These are phyloP conservation scores for Rhododendron williamsianum DNA, from an alignment of 148 eudicot genomes.

Conservation along the genomic window DNA sequence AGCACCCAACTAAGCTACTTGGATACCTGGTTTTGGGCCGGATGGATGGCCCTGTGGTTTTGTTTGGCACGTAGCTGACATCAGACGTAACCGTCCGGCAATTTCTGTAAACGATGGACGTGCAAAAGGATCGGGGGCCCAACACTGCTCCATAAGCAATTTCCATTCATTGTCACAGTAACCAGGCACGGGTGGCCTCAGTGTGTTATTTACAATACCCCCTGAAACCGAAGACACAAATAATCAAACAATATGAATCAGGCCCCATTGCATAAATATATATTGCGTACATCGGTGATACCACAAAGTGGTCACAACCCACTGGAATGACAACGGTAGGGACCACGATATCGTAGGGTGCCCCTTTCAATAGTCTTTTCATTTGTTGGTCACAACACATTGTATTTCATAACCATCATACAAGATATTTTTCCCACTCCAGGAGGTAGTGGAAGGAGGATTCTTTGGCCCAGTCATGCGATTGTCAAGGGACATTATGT, in stretches of 20 bases:
- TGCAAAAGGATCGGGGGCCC: constrained; percentile 41
- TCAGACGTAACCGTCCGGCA: constrained; percentile 33
- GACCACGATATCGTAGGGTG: not conserved
- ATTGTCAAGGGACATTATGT: not conserved
- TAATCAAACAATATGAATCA: not conserved
- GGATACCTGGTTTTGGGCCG: constrained; percentile 13
- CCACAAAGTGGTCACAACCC: not conserved
- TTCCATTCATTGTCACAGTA: constrained; percentile 45
- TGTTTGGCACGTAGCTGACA: constrained; percentile 20
- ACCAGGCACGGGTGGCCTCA: constrained; percentile 42
- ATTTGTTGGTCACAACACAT: not conserved
- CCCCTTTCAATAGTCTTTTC: not conserved
- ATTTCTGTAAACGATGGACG: constrained; percentile 50
- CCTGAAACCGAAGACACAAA: constrained; percentile 26
- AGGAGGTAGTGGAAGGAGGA: not conserved
- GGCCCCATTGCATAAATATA: not conserved
- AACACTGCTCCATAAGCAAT: constrained; percentile 44
- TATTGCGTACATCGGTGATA: not conserved
- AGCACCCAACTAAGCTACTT: constrained; percentile 2
- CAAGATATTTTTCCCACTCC: not conserved
- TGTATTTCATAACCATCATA: not conserved
- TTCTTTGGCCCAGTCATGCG: not conserved
- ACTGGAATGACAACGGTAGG: not conserved
- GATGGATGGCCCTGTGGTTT: constrained; percentile 11
- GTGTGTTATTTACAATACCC: constrained; percentile 49